Percentiles rank a stretch among this genome's conserved stretches.
Conservation (phyloP, 2,329 filamentous ascomycete genomes). For the Neonectria coccinea region DNA sequence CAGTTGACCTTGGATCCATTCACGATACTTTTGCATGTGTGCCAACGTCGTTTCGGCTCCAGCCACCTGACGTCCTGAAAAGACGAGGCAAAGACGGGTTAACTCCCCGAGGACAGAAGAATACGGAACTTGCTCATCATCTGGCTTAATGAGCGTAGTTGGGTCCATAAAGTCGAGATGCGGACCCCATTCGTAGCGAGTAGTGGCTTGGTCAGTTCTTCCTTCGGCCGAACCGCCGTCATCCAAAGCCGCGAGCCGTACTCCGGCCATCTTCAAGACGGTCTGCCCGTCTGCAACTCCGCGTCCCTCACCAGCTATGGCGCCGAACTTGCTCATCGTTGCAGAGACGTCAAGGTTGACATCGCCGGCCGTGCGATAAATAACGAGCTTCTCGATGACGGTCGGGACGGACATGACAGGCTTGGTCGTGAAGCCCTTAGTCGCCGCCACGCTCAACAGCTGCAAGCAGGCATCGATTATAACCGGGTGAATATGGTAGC, state of each 20-base stretch:
- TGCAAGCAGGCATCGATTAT: conserved; percentile 23
- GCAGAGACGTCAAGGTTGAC: conserved; percentile 7
- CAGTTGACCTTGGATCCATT: conserved; percentile 46
- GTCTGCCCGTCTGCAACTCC: conserved; percentile 1
- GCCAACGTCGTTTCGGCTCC: conserved; percentile 32
- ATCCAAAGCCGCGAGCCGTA: conserved; percentile 41
- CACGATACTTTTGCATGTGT: conserved; percentile 44
- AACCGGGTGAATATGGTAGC: conserved; percentile 54
- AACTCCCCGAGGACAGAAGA: conserved; percentile 45
- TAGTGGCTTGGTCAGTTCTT: conserved; percentile 43
- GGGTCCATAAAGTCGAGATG: conserved; percentile 48
- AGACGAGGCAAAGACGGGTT: conserved; percentile 44
- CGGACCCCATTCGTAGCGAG: conserved; percentile 47
- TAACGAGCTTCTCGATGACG: conserved; percentile 39
- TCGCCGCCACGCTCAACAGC: conserved; percentile 23
- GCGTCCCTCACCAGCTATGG: neutral
- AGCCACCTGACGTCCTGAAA: conserved; percentile 30
- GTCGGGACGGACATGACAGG: conserved; percentile 43
- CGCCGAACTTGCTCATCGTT: conserved; percentile 6
- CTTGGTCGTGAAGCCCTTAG: conserved; percentile 38
- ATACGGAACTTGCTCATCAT: conserved; percentile 23
- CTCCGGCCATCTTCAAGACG: conserved; percentile 31
- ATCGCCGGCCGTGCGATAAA: neutral
- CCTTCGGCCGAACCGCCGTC: conserved; percentile 32
- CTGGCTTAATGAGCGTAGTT: conserved; percentile 39